A percentile compares a stretch with the other conserved stretches of the same genome.
phyloP scores from a whole-genome alignment of 371 early-diverging fungal species.

The Syncephalis fuscata region DNA sequence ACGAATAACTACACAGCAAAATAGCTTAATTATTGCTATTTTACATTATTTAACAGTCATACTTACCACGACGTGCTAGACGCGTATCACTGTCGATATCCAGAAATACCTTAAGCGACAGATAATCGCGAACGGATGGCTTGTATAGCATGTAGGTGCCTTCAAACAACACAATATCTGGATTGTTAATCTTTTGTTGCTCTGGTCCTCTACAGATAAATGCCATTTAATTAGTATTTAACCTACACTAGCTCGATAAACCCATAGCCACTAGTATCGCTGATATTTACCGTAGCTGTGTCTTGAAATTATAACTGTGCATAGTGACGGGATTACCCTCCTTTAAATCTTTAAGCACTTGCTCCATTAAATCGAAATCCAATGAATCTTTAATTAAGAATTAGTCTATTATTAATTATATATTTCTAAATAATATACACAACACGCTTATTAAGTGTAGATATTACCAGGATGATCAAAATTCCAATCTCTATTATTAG shows the following conservation, averaged over 20 bases:
- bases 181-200: slow-evolving; percentile 15
- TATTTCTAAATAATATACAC: not conserved
- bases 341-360: slow-evolving; percentile 18
- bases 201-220: slow-evolving; percentile 10
- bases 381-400: slow-evolving; percentile 24
- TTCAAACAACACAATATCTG: slow-evolving; percentile 37
- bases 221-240: too few species aligned
- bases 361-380: slow-evolving; percentile 32
- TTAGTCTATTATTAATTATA: too few species aligned
- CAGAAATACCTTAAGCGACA: slow-evolving; percentile 41
- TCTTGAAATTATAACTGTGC: slow-evolving; percentile 29
- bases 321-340: slow-evolving; percentile 21
- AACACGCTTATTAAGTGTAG: not conserved
- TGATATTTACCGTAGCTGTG: slow-evolving; percentile 27
- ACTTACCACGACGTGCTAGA: slow-evolving; percentile 24
- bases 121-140: slow-evolving; percentile 23
- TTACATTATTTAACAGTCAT: too few species aligned
- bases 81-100: slow-evolving; percentile 51
- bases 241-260: not conserved
- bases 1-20: not conserved
- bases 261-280: too few species aligned
- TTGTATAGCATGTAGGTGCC: slow-evolving; percentile 42
- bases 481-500: slow-evolving; percentile 22
- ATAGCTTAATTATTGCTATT: too few species aligned
- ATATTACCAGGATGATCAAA: slow-evolving; percentile 32